These are phyloP conservation scores for Codiaeum variegatum DNA, from an alignment of 441 rosid genomes.

Conservation along the genomic window DNA sequence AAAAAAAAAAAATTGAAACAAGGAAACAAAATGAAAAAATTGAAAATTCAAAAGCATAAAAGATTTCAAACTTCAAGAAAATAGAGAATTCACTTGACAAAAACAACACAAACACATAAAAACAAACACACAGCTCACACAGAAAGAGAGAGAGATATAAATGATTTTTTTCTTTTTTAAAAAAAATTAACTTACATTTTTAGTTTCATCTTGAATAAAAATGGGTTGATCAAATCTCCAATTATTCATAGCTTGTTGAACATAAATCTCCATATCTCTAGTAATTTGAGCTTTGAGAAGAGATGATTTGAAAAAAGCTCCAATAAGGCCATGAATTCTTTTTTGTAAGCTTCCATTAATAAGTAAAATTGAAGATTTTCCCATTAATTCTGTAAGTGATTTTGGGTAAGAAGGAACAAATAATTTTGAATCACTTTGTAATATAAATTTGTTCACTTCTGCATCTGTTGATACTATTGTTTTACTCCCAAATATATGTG, in stretches of 20 bases:
- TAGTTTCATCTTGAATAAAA: constrained; percentile 81
- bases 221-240: constrained; percentile 66
- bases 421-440: constrained; percentile 73
- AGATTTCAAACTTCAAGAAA: constrained; percentile 29
- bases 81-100: constrained; percentile 11
- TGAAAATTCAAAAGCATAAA: neutral
- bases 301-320: constrained; percentile 79
- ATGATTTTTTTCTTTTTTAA: too few relatives aligned
- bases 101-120: constrained; percentile 5
- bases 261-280: constrained; percentile 67
- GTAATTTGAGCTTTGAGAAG: constrained; percentile 84
- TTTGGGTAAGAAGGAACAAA: constrained; percentile 92
- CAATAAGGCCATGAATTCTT: constrained; percentile 84
- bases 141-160: constrained; percentile 1
- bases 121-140: neutral
- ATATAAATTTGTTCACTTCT: constrained; percentile 74
- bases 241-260: constrained; percentile 62
- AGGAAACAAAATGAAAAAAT: neutral
- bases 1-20: neutral
- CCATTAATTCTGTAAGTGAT: constrained; percentile 91
- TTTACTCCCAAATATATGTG: constrained; percentile 83
- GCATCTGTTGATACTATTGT: constrained; percentile 90
- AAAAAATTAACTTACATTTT: constrained; percentile 45
- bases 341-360: constrained; percentile 83
- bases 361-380: constrained; percentile 79